A percentile compares a stretch with the other conserved stretches of the same genome.
Evolutionary conservation across 2,329 filamentous ascomycete genomes (phyloP).

Genomic region (Phyllosticta capitalensis): DNA sequence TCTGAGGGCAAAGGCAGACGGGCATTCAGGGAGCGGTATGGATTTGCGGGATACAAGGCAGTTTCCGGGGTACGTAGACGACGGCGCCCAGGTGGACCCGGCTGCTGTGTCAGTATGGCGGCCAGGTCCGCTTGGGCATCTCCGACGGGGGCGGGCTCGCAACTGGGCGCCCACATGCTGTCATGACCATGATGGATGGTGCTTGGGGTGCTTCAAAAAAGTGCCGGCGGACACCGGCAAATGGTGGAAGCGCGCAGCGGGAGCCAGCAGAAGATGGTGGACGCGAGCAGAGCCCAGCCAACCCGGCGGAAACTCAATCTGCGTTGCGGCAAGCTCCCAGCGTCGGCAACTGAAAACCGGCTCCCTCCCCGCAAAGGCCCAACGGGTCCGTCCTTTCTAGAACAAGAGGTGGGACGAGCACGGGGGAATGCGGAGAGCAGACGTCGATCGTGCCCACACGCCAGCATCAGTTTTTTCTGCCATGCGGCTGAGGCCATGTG

Average conservation of each 20-base stretch:
- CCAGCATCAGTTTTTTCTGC: background rate
- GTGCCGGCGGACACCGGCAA: background rate
- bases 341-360: background rate
- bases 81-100: background rate
- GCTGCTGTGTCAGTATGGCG: background rate
- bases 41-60: too few species aligned
- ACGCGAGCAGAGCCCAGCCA: too few species aligned
- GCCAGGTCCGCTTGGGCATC: background rate
- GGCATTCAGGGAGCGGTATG: too few species aligned
- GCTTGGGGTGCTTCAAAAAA: too few species aligned
- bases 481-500: constrained; percentile 11
- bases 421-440: background rate
- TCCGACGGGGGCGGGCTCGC: background rate
- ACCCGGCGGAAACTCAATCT: background rate
- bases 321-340: background rate
- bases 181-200: too few species aligned
- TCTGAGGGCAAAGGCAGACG: background rate
- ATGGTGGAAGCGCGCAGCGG: too few species aligned
- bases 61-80: too few species aligned
- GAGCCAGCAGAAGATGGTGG: too few species aligned
- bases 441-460: background rate
- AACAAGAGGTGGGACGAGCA: background rate
- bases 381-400: background rate
- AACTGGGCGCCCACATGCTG: too few species aligned
- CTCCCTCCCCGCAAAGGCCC: background rate